These are phyloP conservation scores for Lactifluus echinatus DNA, from an alignment of 768 basidiomycete species.

Conservation along the genomic window DNA sequence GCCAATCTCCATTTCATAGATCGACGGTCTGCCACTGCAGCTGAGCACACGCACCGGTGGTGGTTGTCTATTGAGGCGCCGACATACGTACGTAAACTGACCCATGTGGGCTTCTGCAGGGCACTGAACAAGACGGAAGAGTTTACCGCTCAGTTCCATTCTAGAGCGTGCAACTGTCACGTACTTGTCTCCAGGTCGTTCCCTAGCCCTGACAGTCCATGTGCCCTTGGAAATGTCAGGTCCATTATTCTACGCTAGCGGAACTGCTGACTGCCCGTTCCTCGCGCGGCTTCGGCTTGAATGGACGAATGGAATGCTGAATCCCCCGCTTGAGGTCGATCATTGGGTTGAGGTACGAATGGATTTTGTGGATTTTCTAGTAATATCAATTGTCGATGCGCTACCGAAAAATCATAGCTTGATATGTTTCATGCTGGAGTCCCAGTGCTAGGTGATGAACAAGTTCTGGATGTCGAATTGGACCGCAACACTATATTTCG, in stretches of 20 bases:
- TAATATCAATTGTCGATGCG: not conserved
- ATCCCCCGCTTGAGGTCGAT: conserved; percentile 35
- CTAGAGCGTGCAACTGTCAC: conserved; percentile 29
- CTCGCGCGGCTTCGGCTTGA: conserved; percentile 34
- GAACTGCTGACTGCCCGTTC: conserved; percentile 14
- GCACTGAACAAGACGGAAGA: conserved; percentile 22
- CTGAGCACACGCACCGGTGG: conserved; percentile 39
- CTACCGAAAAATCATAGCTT: conserved; percentile 26
- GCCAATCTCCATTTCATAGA: conserved; percentile 23
- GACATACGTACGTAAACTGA: conserved; percentile 34
- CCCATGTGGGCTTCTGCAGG: not conserved
- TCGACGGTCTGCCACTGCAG: conserved; percentile 24
- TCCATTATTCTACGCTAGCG: conserved; percentile 29
- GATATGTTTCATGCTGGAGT: conserved; percentile 32
- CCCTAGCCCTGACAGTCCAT: conserved; percentile 30
- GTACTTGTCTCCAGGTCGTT: conserved; percentile 28
- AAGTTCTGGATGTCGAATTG: conserved; percentile 42
- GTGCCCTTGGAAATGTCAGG: conserved; percentile 28
- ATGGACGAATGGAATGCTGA: conserved; percentile 34
- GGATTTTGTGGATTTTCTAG: not conserved
- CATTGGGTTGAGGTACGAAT: conserved; percentile 44
- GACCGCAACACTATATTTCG: conserved; percentile 35
- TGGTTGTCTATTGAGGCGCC: conserved; percentile 37
- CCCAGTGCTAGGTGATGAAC: conserved; percentile 39
- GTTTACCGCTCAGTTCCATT: conserved; percentile 29